A percentile compares a stretch with the other conserved stretches of the same genome.
Evolutionary conservation across 1,284 basidiomycete genomes (phyloP).

Genomic region (Melampsora abietis-canadensis): DNA sequence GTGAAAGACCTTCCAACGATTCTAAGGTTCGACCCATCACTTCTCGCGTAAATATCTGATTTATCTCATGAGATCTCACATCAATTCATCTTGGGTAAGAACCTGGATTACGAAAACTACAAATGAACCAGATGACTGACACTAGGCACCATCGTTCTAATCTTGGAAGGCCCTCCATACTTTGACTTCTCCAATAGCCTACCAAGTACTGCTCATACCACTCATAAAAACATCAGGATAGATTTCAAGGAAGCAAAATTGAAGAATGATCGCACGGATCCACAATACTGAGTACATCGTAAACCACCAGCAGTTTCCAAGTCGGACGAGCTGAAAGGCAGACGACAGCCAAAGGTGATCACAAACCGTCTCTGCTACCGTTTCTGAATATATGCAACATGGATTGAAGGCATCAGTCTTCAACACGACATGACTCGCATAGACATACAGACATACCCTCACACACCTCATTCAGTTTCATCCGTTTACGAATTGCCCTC

Average conservation of each 20-base stretch:
- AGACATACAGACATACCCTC: slow-evolving; percentile 2
- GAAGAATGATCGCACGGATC: not conserved
- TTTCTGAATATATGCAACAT: not conserved
- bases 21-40: not conserved
- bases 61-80: not conserved
- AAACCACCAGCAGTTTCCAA: not conserved
- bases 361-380: not conserved
- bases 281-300: not conserved
- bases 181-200: not conserved
- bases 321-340: not conserved
- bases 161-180: not conserved
- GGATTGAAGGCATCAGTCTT: not conserved
- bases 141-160: not conserved
- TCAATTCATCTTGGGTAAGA: not conserved
- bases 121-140: not conserved
- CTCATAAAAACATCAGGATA: not conserved
- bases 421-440: not conserved
- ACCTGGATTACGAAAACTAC: not conserved
- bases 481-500: not conserved
- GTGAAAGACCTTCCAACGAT: not conserved
- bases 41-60: not conserved
- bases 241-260: not conserved
- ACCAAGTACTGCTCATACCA: not conserved
- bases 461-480: slow-evolving; percentile 4
- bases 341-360: not conserved